Base-by-base conservation (phyloP, 352 stramenopile species). In the Chrysophaeum taylorii region DNA sequence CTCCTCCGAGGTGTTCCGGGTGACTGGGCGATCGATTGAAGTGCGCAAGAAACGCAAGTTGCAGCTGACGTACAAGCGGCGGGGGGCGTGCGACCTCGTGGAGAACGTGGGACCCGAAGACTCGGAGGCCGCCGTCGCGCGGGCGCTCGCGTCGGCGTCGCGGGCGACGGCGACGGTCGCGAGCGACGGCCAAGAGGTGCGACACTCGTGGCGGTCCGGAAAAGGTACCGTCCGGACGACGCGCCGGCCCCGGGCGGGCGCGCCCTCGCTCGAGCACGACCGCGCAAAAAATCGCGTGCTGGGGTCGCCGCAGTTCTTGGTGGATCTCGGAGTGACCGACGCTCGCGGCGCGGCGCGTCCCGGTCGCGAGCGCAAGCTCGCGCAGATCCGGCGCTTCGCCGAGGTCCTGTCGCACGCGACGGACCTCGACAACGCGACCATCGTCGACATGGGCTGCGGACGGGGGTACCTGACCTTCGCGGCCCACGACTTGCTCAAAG, bases 391-490 rank as follows among this genome's bases (percentile, higher is more conserved):
- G 7, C 25, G 52, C 27, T 63, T 39, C 52, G 52, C 52, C 9
- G 52, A 63, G 52, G 27, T 63, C 33, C 9, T 63, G 9, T 5
- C n/a, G n/a, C 33, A 2, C 7, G 7, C 7, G 52, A 23, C 52
- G 9, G n/a, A 35, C 33, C 2, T 63, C 27, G n/a, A 57, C 38
- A 37, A 67, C 38, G 4, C 38, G 42, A 23, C 69, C 0, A 60
- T 85, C 0, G 73, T 87, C 0, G 84, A 89, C 62, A 84, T 84
- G 76, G 84, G 84, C 25, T 88, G 82, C 70, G 84, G 84, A 39
- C 69, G 79, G 66, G 84, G 81, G 27, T 89, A 89, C 69, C 74
- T 89, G 21, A 89, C 84, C 14, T 89, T 89, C 71, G 74, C 81
- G 2, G 69, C 87, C 0, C 82, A 87, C 73, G 76, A 76, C 7